Percentiles rank a stretch among this genome's conserved stretches.
These are phyloP conservation scores for Dendryphion nanum DNA, from an alignment of 2,329 filamentous ascomycete species.

Conservation along the genomic window DNA sequence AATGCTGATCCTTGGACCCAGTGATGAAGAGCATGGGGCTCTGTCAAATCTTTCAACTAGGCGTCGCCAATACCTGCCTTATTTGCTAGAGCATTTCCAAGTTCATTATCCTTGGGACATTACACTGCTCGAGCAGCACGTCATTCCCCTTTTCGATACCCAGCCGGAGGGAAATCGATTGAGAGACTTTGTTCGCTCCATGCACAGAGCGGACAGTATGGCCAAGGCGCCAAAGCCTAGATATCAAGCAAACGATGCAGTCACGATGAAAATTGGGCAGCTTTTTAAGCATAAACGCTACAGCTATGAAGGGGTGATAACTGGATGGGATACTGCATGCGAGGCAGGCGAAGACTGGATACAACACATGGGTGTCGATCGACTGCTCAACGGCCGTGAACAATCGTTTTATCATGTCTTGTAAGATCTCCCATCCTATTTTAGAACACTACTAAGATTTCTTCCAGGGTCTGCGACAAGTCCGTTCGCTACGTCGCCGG, in stretches of 20 bases:
- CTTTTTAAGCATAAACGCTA: conserved; percentile 83
- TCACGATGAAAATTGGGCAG: conserved; percentile 62
- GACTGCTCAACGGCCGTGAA: conserved; percentile 55
- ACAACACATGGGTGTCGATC: conserved; percentile 61
- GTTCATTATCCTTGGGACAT: conserved; percentile 69
- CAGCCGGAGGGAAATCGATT: conserved; percentile 56
- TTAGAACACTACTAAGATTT: conserved; percentile 3
- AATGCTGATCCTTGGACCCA: conserved; percentile 42
- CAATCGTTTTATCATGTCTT: conserved; percentile 84
- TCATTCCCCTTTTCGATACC: conserved; percentile 60
- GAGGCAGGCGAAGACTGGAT: conserved; percentile 62
- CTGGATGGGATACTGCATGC: conserved; percentile 75
- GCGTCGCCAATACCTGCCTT: conserved; percentile 60
- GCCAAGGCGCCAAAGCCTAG: conserved; percentile 41
- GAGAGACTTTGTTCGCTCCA: conserved; percentile 53
- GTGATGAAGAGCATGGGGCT: conserved; percentile 22
- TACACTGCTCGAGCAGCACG: conserved; percentile 66
- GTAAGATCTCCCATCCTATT: conserved; percentile 56
- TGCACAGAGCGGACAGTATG: conserved; percentile 57
- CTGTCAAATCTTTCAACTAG: conserved; percentile 26
- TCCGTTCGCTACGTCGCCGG: conserved; percentile 74
- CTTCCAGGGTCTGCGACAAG: conserved; percentile 61
- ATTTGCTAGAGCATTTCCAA: conserved; percentile 64
- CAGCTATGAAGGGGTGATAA: conserved; percentile 75
- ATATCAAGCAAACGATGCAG: conserved; percentile 10